A percentile compares a stretch with the other conserved stretches of the same genome.
Evolutionary conservation across 1,139 yeast species (phyloP).

Genomic region (Wickerhamomyces sp.): DNA sequence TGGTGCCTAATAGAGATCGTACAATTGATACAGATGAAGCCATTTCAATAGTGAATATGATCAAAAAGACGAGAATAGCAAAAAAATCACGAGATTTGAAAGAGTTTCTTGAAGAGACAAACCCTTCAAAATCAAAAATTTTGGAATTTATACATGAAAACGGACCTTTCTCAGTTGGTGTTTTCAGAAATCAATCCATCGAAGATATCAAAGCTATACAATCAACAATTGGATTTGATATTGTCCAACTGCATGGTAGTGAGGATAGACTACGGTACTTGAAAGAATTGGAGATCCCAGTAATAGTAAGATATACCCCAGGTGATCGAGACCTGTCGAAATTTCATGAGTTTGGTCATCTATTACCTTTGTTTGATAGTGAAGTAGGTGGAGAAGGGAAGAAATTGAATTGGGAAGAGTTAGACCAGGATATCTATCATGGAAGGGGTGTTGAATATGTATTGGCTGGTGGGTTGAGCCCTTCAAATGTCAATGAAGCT

Average conservation of each 20-base stretch:
- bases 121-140: neutral
- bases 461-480: slow-evolving; percentile 86
- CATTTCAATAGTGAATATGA: slow-evolving; percentile 40
- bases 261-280: slow-evolving; percentile 61
- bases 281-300: slow-evolving; percentile 44
- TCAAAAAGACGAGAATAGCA: slow-evolving; percentile 22
- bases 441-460: slow-evolving; percentile 43
- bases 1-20: slow-evolving; percentile 78
- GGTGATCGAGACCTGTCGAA: slow-evolving; percentile 31
- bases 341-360: slow-evolving; percentile 35
- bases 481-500: slow-evolving; percentile 63
- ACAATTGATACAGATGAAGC: slow-evolving; percentile 60
- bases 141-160: slow-evolving; percentile 35
- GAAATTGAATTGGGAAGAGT: slow-evolving; percentile 63
- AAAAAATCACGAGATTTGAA: slow-evolving; percentile 16
- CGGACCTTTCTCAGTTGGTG: slow-evolving; percentile 84
- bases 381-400: slow-evolving; percentile 93
- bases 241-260: slow-evolving; percentile 85
- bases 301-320: slow-evolving; percentile 73
- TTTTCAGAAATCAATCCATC: slow-evolving; percentile 75
- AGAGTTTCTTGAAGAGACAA: slow-evolving; percentile 5
- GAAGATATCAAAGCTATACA: slow-evolving; percentile 47
- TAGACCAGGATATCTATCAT: slow-evolving; percentile 21
- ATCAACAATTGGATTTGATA: slow-evolving; percentile 54
- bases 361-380: slow-evolving; percentile 71